Base-by-base conservation (phyloP, 2,329 filamentous ascomycete genomes). In the Ceratocystis smalleyi region DNA sequence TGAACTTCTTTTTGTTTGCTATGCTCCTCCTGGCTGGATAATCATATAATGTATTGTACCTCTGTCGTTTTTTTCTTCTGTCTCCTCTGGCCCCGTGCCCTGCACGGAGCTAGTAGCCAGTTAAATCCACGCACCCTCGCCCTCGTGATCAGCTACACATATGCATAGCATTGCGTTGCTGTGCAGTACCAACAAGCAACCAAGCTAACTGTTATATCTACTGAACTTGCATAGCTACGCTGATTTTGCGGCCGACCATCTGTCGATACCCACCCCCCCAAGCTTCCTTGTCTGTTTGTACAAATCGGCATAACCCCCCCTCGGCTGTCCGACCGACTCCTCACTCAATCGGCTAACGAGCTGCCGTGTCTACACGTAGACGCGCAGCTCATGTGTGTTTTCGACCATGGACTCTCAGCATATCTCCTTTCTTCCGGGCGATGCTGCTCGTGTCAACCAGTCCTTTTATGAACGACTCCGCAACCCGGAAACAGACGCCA, bases 381-480 rank as follows among this genome's bases (percentile, higher is more conserved):
- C 27, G 59, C 40, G 22, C 7, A 19, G 27, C 17, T 19, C 8
- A 57, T 57, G 54, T 10, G 54, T n/a, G 5, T 5, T 7, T 8
- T 15, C 24, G 30, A 24, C 35, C 19, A 64, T 64, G 62, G 62
- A 60, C 3, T 64, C 75, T 62, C 79, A 57, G 12, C 54, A 79
- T 63, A 71, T 79, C 60, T 79, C 81, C 68, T 77, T 77, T 27
- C 76, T 74, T 63, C 72, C 79, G 45, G 73, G 72, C 40, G 71
- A 73, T 43, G 70, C 71, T 19, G 68, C 69, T 55, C 72, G 73
- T 45, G 72, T 72, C 64, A 71, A 66, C 3, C 71, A 74, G 61
- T 77, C 80, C 2, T 80, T 79, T 68, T 82, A 83, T 71, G 76
- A 80, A 65, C 77, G 78, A 35, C 70, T 81, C 17, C 74, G 76